These are phyloP conservation scores for Euphorbia peplus DNA, from an alignment of 345 rosid genomes.

Conservation along the genomic window DNA sequence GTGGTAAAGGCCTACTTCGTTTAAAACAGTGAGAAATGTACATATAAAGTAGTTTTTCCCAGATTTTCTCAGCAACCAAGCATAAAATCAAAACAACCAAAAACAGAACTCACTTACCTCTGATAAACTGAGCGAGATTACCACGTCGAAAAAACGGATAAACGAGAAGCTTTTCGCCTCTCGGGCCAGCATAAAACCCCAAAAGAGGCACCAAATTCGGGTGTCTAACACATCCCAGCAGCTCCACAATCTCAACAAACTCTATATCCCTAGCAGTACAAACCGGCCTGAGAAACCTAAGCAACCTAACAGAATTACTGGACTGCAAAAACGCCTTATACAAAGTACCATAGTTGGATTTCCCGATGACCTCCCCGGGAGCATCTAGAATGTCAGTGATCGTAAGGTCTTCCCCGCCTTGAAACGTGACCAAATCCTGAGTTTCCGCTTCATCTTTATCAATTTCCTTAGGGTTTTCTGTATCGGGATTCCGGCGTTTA, in stretches of 20 bases:
- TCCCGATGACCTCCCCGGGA: conserved; percentile 94
- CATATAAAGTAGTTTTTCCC: not conserved
- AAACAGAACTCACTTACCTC: conserved; percentile 43
- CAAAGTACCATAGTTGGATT: conserved; percentile 78
- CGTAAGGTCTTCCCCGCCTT: conserved; percentile 67
- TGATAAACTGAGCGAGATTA: conserved; percentile 65
- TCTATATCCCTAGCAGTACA: conserved; percentile 51
- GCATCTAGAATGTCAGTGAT: conserved; percentile 82
- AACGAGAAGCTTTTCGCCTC: conserved; percentile 93
- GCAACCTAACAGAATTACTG: conserved; percentile 50
- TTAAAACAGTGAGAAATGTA: not conserved
- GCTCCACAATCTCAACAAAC: conserved; percentile 45
- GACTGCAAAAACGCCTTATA: conserved; percentile 72
- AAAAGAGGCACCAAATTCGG: conserved; percentile 80
- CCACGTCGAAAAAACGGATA: conserved; percentile 65
- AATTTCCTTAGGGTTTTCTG: conserved; percentile 32
- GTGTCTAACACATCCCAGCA: conserved; percentile 61
- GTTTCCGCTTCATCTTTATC: conserved; percentile 23
- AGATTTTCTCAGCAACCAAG: conserved; percentile 17
- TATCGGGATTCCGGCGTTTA: conserved; percentile 28
- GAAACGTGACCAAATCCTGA: conserved; percentile 65
- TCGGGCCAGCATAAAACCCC: conserved; percentile 80
- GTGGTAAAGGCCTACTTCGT: not conserved
- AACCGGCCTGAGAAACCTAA: conserved; percentile 78
- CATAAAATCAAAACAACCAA: conserved; percentile 8